Base-by-base conservation (phyloP, 768 basidiomycete genomes). In the Strobilomyces confusus region DNA sequence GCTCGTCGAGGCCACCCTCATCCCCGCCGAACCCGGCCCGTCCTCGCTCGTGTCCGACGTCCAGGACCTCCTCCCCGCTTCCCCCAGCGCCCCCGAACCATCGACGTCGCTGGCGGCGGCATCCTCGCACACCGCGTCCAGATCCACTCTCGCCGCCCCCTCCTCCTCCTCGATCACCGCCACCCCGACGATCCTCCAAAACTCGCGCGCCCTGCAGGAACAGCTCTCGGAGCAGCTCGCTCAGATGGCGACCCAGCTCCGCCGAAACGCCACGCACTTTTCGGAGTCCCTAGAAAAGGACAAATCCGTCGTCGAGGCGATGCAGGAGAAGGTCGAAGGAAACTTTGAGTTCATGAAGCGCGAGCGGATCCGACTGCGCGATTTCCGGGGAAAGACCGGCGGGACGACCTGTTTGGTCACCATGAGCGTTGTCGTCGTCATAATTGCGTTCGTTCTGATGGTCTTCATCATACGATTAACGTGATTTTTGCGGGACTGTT, bases 201-300 rank as follows among this genome's bases (percentile, higher is more conserved):
- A 81, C 54, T 80, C 86, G n/a, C 77, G 68, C 33, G 75, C 78
- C 1, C 71, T 87, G 3, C 92, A 95, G 23, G 80, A 90, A 47
- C 81, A 89, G 22, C 80, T 95, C 44, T 79, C 88, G 0, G 74
- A 75, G 9, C 86, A 91, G 62, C 80, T 95, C 23, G 84, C 83
- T 1, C 69, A 82, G 51, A 98, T 98, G 95, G 92, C 92, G 1
- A 75, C 83, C 11, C 92, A 93, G 65, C 82, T 98, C 46, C 90
- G 89, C 61, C 77, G 81, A 22, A 95, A 95, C 59, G 86, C 92
- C 0, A 66, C 86, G 0, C 83, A 92, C 61, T 95, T 98, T 65
- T 80, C 87, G 5, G 75, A 77, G 5, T 75, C 83, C 12, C 73
- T 98, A 1, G 83, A 74, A 38, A 84, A 84, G 51, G 95, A 98